Conservation (phyloP, 208 protist species). For the Leishmania braziliensis region DNA sequence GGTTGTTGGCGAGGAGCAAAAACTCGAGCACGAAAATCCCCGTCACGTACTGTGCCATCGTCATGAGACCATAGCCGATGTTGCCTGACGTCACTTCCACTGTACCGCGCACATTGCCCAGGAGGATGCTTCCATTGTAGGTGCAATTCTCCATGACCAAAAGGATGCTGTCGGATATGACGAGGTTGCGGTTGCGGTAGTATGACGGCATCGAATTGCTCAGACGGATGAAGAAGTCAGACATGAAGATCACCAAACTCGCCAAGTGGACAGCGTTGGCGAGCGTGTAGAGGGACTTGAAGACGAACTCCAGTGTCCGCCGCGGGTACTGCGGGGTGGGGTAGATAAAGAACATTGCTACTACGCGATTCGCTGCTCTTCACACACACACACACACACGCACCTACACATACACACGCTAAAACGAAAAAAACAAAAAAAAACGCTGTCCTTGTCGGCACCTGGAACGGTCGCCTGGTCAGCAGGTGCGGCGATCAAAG, state of each 20-base stretch:
- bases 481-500: not conserved
- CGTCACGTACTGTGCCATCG: constrained; percentile 64
- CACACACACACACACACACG: not conserved
- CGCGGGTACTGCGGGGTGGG: constrained; percentile 79
- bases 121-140: constrained; percentile 48
- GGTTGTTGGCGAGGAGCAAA: constrained; percentile 58
- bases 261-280: constrained; percentile 43
- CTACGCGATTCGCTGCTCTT: not conserved
- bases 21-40: constrained; percentile 76
- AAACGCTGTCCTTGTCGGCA: not conserved
- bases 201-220: constrained; percentile 61
- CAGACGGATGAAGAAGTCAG: constrained; percentile 70
- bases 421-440: not conserved
- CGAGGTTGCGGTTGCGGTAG: constrained; percentile 43
- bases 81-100: constrained; percentile 41
- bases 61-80: constrained; percentile 61
- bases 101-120: constrained; percentile 39
- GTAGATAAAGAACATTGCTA: constrained; percentile 75
- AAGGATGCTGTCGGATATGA: constrained; percentile 36
- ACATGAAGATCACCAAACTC: constrained; percentile 60
- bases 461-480: not conserved
- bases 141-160: constrained; percentile 64
- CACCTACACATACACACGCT: not conserved
- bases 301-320: constrained; percentile 53
- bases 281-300: constrained; percentile 74